Percentiles rank a stretch among this genome's conserved stretches.
Evolutionary conservation across 305 asterid genomes (phyloP).

Genomic region (Rubia peregrina): DNA sequence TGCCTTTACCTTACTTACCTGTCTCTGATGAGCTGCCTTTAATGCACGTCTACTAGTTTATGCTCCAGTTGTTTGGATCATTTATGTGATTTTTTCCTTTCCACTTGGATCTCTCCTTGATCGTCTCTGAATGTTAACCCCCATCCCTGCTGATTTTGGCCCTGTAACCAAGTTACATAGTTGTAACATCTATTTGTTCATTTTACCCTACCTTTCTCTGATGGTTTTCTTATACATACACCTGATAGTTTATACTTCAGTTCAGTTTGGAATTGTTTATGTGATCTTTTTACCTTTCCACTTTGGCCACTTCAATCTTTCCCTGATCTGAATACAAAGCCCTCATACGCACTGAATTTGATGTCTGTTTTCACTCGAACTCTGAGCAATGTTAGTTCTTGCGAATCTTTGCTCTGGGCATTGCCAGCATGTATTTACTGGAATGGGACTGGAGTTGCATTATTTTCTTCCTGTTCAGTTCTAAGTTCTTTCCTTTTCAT

Average conservation of each 20-base stretch:
- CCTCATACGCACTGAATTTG: too few species aligned
- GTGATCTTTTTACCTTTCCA: not conserved
- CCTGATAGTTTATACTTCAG: not conserved
- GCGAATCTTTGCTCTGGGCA: too few species aligned
- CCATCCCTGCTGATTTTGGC: not conserved
- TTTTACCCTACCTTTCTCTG: not conserved
- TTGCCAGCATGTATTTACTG: too few species aligned
- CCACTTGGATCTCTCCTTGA: not conserved
- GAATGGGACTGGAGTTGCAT: too few species aligned
- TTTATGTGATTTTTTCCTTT: not conserved
- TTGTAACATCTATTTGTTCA: not conserved
- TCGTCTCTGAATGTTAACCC: not conserved
- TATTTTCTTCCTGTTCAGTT: too few species aligned
- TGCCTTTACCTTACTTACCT: not conserved
- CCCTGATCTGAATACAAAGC: too few species aligned
- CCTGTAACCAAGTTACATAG: not conserved
- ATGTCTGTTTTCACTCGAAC: too few species aligned
- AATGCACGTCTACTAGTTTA: not conserved
- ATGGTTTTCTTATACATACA: not conserved
- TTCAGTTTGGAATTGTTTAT: not conserved
- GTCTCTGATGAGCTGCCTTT: not conserved
- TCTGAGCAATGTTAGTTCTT: too few species aligned
- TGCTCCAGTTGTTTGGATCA: not conserved
- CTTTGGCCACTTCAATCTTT: too few species aligned
- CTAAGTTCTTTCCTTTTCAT: too few species aligned